Base-by-base conservation (phyloP, 352 stramenopile genomes). In the Globisporangium sylvaticum region DNA sequence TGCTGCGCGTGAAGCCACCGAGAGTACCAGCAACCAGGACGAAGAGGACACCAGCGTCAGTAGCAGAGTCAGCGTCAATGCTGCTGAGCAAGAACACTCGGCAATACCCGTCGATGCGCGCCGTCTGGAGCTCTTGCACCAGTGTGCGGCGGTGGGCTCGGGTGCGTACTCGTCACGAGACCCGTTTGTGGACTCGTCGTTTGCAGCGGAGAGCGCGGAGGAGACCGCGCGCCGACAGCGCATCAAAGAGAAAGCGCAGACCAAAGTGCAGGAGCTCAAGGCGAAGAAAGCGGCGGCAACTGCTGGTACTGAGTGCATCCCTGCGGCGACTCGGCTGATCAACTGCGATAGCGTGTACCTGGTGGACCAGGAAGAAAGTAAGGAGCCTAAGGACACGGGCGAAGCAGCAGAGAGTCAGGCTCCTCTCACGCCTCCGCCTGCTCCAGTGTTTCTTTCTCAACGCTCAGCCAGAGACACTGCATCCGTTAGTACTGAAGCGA, bases 81-180 rank as follows among this genome's bases (percentile, higher is more conserved):
- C 0, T 44, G 25, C 4, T 32, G 25, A 48, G 24, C 20, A 22
- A 50, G 62, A 65, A 46, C 34, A 27, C 27, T 27, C 57, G 58
- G 58, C 61, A 9, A 89, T 90, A 22, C 63, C 73, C 15, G 83
- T 93, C 14, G 78, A 91, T 59, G 67, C 80, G 18, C 65, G 71
- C 0, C 75, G 82, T 8, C 72, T 90, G 52, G 66, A 87, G 55
- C 65, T 92, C 15, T 67, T 92, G n/a, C 83, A 92, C 27, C 80
- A 92, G 74, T 94, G 87, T 56, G 87, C 84, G 3, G 86, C 73
- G 2, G 81, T 94, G 0, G 87, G 84, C 3, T 69, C 74, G 18
- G 76, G 70, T 1, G 67, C 57, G 2, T 62, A 65, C 20, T 75
- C 74, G 8, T 65, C 66, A 5, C 78, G 70, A 48, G 78, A 90